Percentiles rank a stretch among this genome's conserved stretches.
Evolutionary conservation across 257 asterid species (phyloP).

Genomic region (Echites panduratus): DNA sequence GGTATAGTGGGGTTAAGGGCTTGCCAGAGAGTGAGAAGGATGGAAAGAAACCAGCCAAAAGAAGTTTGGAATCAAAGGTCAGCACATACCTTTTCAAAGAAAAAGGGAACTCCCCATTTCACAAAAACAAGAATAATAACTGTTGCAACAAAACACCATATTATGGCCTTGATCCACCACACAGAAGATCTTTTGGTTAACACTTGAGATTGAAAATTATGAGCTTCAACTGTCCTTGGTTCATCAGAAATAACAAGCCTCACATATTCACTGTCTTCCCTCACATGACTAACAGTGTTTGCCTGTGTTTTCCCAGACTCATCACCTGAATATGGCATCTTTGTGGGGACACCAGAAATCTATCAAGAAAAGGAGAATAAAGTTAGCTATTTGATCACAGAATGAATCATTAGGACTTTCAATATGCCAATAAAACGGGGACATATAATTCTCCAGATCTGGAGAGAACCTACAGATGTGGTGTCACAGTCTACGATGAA

Average conservation of each 20-base stretch:
- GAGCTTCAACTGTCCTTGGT: slow-evolving; percentile 35
- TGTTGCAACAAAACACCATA: slow-evolving; percentile 34
- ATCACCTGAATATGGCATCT: slow-evolving; percentile 47
- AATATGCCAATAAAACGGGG: not conserved
- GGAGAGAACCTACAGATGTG: not conserved
- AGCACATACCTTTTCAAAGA: slow-evolving; percentile 56
- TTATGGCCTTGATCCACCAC: slow-evolving; percentile 62
- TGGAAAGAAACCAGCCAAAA: not conserved
- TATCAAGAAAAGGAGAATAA: slow-evolving; percentile 22
- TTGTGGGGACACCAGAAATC: slow-evolving; percentile 52
- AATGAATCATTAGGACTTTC: not conserved
- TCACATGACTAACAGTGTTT: slow-evolving; percentile 25
- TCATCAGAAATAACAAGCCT: slow-evolving; percentile 62
- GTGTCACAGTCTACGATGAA: slow-evolving; percentile 2
- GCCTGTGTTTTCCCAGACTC: slow-evolving; percentile 35
- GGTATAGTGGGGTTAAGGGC: not conserved
- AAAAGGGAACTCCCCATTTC: slow-evolving; percentile 73
- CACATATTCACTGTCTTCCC: slow-evolving; percentile 69
- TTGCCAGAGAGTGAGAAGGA: not conserved
- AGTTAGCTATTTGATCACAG: slow-evolving; percentile 2
- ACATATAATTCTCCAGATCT: not conserved
- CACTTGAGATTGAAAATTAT: slow-evolving; percentile 26
- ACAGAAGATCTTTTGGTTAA: slow-evolving; percentile 22
- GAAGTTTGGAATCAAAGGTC: not conserved
- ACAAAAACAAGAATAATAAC: slow-evolving; percentile 34